Percentiles rank a stretch among this genome's conserved stretches.
Evolutionary conservation across 2,329 filamentous ascomycete genomes (phyloP).

Genomic region (Trichoderma oligosporum): DNA sequence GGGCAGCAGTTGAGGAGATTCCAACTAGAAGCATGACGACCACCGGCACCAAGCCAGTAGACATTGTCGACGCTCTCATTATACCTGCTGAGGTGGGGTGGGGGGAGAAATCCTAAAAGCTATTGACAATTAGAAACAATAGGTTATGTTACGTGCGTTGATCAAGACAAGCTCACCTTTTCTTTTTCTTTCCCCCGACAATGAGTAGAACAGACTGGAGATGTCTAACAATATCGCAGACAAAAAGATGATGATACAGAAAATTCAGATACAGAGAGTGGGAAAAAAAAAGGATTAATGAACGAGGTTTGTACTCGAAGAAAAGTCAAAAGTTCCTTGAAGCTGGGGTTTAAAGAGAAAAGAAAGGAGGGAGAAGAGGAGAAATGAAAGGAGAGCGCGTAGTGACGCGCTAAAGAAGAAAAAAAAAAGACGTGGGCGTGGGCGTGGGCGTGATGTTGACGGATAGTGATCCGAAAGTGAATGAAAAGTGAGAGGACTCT

Average conservation of each 20-base stretch:
- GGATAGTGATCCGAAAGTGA: conserved; percentile 3
- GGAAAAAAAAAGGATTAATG: not conserved
- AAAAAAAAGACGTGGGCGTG: too few relatives aligned
- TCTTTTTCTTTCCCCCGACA: conserved; percentile 7
- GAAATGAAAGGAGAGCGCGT: not conserved
- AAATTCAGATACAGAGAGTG: not conserved
- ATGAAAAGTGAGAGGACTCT: conserved; percentile 2
- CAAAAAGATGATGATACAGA: not conserved
- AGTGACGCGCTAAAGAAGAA: conserved; percentile 7
- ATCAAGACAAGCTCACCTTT: conserved; percentile 6
- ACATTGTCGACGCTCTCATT: conserved; percentile 38
- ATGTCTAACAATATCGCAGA: not conserved
- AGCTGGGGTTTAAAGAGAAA: not conserved
- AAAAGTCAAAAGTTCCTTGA: not conserved
- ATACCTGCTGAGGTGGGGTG: too few relatives aligned
- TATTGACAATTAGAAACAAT: conserved; percentile 18
- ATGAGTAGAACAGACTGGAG: not conserved
- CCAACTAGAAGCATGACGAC: conserved; percentile 22
- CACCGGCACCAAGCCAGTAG: conserved; percentile 34
- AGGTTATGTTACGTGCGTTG: not conserved
- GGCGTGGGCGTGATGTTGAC: not conserved
- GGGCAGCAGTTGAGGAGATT: conserved; percentile 16
- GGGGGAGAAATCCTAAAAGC: conserved; percentile 12
- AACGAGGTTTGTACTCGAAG: not conserved
- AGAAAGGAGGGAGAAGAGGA: not conserved